These are phyloP conservation scores for Durotheca rogersii DNA, from an alignment of 495 filamentous ascomycete species.

Conservation along the genomic window DNA sequence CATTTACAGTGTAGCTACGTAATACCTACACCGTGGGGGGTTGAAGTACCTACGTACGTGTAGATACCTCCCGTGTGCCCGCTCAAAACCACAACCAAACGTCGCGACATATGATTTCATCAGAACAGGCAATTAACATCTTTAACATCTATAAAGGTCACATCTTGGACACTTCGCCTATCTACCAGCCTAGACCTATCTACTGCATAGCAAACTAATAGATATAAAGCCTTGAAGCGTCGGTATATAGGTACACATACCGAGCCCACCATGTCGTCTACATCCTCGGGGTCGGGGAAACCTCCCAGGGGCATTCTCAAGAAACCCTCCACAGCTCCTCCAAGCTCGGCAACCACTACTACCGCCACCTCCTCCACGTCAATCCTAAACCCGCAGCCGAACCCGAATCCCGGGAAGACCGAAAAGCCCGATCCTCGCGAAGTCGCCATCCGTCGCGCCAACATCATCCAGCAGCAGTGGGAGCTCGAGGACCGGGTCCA, in stretches of 20 bases:
- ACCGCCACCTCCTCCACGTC: slow-evolving; percentile 20
- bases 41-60: too few relatives aligned
- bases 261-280: not conserved
- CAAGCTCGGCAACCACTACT: slow-evolving; percentile 37
- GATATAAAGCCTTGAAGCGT: too few relatives aligned
- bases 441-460: slow-evolving; percentile 76
- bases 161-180: too few relatives aligned
- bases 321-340: slow-evolving; percentile 43
- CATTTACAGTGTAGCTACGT: not conserved
- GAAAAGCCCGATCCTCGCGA: slow-evolving; percentile 47
- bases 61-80: too few relatives aligned
- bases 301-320: slow-evolving; percentile 58
- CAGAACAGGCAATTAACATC: too few relatives aligned
- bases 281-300: slow-evolving; percentile 16
- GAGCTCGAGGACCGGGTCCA: slow-evolving; percentile 59
- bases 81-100: too few relatives aligned
- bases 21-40: not conserved
- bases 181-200: too few relatives aligned
- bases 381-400: slow-evolving; percentile 9
- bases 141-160: too few relatives aligned
- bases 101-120: too few relatives aligned
- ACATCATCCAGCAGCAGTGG: slow-evolving; percentile 73
- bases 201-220: too few relatives aligned
- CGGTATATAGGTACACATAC: too few relatives aligned
- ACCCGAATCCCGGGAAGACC: too few relatives aligned